phyloP scores from a whole-genome alignment of 2,329 filamentous ascomycete species.

The Fusarium lateritium region DNA sequence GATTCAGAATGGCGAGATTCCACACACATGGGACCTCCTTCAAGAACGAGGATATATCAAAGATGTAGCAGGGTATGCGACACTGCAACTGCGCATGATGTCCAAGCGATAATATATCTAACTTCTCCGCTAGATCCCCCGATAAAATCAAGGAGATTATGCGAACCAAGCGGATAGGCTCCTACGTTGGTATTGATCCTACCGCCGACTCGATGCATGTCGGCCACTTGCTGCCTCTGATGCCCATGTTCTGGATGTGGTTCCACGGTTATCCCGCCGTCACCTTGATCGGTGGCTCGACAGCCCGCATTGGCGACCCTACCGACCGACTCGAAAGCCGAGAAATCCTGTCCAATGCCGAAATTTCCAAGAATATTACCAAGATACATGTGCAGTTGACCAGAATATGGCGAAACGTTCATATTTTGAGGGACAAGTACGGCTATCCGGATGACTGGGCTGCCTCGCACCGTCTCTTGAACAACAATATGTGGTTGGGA shows the following conservation, averaged over 20 bases:
- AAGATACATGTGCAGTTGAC: slow-evolving; percentile 79
- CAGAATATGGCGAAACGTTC: slow-evolving; percentile 81
- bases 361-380: slow-evolving; percentile 74
- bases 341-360: slow-evolving; percentile 64
- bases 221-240: slow-evolving; percentile 84
- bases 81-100: slow-evolving; percentile 8
- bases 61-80: slow-evolving; percentile 77
- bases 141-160: slow-evolving; percentile 74
- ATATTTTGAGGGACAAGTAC: slow-evolving; percentile 74
- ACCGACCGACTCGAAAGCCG: slow-evolving; percentile 77
- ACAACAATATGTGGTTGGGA: slow-evolving; percentile 90
- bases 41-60: slow-evolving; percentile 82
- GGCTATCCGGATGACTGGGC: slow-evolving; percentile 75
- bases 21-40: slow-evolving; percentile 73
- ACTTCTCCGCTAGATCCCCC: slow-evolving; percentile 56
- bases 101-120: slow-evolving; percentile 8
- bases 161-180: slow-evolving; percentile 75
- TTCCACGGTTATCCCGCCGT: slow-evolving; percentile 79
- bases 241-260: slow-evolving; percentile 89
- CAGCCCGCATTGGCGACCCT: slow-evolving; percentile 84
- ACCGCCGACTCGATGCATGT: slow-evolving; percentile 85
- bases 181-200: slow-evolving; percentile 87
- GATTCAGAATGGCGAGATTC: slow-evolving; percentile 65
- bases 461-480: slow-evolving; percentile 77
- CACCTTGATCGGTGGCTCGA: slow-evolving; percentile 80